A percentile compares a stretch with the other conserved stretches of the same genome.
Evolutionary conservation across 2,329 filamentous ascomycete species (phyloP).

Genomic region (Paramyrothecium sp.): DNA sequence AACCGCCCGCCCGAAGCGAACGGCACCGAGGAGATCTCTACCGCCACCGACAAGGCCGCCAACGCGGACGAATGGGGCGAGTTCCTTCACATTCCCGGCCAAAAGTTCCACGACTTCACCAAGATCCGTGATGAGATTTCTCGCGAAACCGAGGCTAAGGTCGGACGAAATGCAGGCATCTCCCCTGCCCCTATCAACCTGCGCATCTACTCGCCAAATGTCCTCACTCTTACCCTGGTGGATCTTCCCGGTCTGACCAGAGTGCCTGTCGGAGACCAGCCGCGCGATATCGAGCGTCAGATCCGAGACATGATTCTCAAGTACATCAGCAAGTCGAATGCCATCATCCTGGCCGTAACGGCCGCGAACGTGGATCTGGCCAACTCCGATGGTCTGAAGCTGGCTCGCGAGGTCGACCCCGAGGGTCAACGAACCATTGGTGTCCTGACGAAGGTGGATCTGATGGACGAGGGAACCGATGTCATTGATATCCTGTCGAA

Average conservation of each 20-base stretch:
- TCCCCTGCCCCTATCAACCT: conserved; percentile 96
- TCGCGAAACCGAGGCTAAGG: conserved; percentile 93
- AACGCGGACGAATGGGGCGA: conserved; percentile 98
- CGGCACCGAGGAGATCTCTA: conserved; percentile 66
- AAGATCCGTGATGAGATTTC: conserved; percentile 98
- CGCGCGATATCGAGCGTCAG: conserved; percentile 93
- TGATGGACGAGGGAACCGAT: conserved; percentile 98
- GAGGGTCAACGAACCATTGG: conserved; percentile 97
- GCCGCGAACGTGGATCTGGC: conserved; percentile 97
- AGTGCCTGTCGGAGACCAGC: conserved; percentile 94
- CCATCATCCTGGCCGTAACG: conserved; percentile 95
- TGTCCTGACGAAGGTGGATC: conserved; percentile 96
- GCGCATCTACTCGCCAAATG: conserved; percentile 96
- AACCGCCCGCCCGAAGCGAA: conserved; percentile 79
- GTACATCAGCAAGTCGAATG: conserved; percentile 97
- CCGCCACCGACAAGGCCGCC: conserved; percentile 77
- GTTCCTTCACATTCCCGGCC: conserved; percentile 94
- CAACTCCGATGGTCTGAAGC: conserved; percentile 95
- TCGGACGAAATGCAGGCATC: conserved; percentile 93
- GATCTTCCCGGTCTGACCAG: conserved; percentile 96
- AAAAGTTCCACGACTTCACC: conserved; percentile 98
- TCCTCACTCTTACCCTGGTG: conserved; percentile 92
- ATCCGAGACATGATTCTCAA: conserved; percentile 98
- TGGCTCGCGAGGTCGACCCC: conserved; percentile 94
- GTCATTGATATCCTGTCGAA: conserved; percentile 98